phyloP scores from a whole-genome alignment of 306 rosid genomes.

The Mimosa pudica region DNA sequence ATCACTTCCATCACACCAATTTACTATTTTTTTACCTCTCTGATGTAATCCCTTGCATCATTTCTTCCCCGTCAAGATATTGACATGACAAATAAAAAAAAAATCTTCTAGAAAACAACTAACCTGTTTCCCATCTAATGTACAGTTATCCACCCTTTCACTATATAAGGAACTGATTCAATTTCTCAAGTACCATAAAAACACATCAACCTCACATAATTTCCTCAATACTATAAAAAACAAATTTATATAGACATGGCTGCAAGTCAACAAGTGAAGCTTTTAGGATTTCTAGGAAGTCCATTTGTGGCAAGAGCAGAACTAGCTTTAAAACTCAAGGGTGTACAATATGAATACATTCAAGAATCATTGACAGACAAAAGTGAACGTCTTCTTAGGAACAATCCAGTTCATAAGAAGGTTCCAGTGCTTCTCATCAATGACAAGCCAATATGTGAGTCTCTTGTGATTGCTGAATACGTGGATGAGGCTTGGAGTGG shows the following conservation, averaged over 20 bases:
- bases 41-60: not conserved
- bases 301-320: slow-evolving; percentile 43
- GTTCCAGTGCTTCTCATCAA: slow-evolving; percentile 47
- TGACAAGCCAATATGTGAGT: slow-evolving; percentile 43
- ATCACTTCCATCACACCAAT: not conserved
- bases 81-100: too few species aligned
- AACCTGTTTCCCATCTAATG: too few species aligned
- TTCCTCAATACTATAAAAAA: not conserved
- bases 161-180: not conserved
- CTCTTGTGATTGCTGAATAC: slow-evolving; percentile 48
- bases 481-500: slow-evolving; percentile 44
- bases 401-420: slow-evolving; percentile 47
- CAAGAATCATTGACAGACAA: slow-evolving; percentile 42
- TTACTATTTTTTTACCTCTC: not conserved
- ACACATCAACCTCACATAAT: not conserved
- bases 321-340: slow-evolving; percentile 47
- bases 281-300: slow-evolving; percentile 41
- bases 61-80: too few species aligned
- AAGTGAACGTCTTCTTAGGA: slow-evolving; percentile 39
- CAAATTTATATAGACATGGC: not conserved
- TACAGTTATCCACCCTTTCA: not conserved
- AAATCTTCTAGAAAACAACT: too few species aligned
- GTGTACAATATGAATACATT: slow-evolving; percentile 31
- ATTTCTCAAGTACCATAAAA: not conserved
- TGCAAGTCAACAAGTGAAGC: slow-evolving; percentile 29